Evolutionary conservation across 768 basidiomycete species (phyloP).

Genomic region (Russula olivacea): DNA sequence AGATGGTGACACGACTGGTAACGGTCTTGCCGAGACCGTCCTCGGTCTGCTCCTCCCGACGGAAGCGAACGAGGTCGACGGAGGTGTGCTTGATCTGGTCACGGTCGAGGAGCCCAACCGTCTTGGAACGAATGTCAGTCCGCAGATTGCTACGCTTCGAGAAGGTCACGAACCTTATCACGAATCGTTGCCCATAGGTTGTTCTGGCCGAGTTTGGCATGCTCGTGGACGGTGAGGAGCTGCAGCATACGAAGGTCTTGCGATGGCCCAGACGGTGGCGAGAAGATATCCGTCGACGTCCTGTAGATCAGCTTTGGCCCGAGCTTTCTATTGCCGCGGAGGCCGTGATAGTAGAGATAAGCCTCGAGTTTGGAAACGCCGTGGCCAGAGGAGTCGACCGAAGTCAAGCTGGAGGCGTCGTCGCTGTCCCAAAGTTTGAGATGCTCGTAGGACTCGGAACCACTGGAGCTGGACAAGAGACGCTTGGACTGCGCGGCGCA

Average conservation of each 20-base stretch:
- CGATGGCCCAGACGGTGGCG: not conserved
- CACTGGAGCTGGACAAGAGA: too few relatives aligned
- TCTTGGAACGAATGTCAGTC: constrained; percentile 11
- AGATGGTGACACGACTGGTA: not conserved
- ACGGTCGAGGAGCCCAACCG: constrained; percentile 9
- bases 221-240: constrained; percentile 2
- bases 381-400: too few relatives aligned
- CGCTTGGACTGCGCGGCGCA: too few relatives aligned
- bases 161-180: not conserved
- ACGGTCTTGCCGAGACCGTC: too few relatives aligned
- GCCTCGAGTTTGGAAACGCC: not conserved
- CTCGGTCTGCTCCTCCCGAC: constrained; percentile 17
- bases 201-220: not conserved
- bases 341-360: not conserved
- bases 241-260: not conserved
- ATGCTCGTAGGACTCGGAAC: too few relatives aligned
- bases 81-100: constrained; percentile 2
- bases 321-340: not conserved
- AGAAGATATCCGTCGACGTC: constrained; percentile 2
- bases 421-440: too few relatives aligned
- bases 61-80: constrained; percentile 14
- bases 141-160: not conserved
- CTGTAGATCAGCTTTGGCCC: constrained; percentile 2
- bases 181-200: not conserved
- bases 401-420: too few relatives aligned